Evolutionary conservation across 2,329 filamentous ascomycete genomes (phyloP).

Genomic region (Myriangium duriaei): DNA sequence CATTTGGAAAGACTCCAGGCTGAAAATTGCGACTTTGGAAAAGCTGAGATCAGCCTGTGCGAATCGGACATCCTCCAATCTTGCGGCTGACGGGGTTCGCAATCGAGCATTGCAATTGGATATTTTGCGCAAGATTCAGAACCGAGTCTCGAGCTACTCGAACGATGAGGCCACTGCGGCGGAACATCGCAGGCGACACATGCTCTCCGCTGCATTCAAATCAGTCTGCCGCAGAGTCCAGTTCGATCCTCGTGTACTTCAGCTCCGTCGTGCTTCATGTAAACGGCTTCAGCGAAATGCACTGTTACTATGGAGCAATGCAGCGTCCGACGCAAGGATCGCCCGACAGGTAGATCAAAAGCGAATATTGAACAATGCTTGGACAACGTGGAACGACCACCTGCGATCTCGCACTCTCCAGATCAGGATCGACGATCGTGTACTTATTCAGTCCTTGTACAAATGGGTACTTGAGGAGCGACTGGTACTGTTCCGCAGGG

Average conservation of each 20-base stretch:
- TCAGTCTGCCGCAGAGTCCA: background rate
- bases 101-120: background rate
- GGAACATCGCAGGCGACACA: background rate
- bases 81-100: background rate
- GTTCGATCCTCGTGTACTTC: conserved; percentile 1
- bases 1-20: conserved; percentile 20
- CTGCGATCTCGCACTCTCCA: conserved; percentile 42
- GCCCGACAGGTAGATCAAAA: conserved; percentile 39
- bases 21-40: conserved; percentile 13
- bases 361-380: conserved; percentile 44
- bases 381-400: conserved; percentile 50
- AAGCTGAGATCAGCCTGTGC: background rate
- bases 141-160: background rate
- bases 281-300: conserved; percentile 25
- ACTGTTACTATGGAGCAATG: conserved; percentile 36
- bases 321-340: conserved; percentile 27
- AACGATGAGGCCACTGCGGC: background rate
- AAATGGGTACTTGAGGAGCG: conserved; percentile 46
- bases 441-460: conserved; percentile 45
- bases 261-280: background rate
- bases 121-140: background rate
- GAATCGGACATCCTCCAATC: background rate
- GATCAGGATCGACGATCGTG: conserved; percentile 42
- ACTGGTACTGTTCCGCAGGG: conserved; percentile 27
- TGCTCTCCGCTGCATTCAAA: background rate